Conservation (phyloP, 1,284 basidiomycete species). For the Peniophora sp. region DNA sequence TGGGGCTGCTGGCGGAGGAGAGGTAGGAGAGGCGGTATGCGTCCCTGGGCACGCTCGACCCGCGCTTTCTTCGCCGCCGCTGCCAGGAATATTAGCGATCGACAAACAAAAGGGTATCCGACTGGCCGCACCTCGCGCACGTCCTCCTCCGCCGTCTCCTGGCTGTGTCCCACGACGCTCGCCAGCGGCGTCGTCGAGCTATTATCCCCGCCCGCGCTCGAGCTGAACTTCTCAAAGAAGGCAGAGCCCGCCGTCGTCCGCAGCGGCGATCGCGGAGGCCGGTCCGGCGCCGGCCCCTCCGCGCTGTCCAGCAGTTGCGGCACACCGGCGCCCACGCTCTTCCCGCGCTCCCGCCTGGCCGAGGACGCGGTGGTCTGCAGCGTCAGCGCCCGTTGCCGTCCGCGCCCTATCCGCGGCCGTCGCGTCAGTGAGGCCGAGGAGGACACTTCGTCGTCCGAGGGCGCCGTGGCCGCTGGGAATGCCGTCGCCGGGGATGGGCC, state of each 20-base stretch:
- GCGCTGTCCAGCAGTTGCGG: neutral
- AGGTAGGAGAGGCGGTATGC: conserved; percentile 22
- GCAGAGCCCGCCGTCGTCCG: no score
- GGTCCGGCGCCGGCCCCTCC: neutral
- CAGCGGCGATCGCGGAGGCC: no score
- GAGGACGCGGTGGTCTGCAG: neutral
- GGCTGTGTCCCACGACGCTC: no score
- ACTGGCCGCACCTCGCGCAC: no score
- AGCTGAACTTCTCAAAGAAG: no score
- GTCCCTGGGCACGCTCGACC: conserved; percentile 28
- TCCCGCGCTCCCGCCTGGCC: no score
- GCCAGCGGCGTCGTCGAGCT: no score
- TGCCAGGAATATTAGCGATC: neutral
- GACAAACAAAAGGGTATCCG: no score
- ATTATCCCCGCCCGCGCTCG: no score
- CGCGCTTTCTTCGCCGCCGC: conserved; percentile 18
- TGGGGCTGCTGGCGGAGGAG: conserved; percentile 26
- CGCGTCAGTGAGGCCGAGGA: conserved; percentile 27
- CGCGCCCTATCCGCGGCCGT: conserved; percentile 20
- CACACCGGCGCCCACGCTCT: neutral
- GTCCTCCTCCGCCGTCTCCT: no score
- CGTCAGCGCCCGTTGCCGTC: conserved; percentile 17
- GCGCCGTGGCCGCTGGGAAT: neutral
- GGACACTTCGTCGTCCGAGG: conserved; percentile 11
- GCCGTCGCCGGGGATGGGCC: conserved; percentile 8